A percentile compares a stretch with the other conserved stretches of the same genome.
Evolutionary conservation across 805 yeast genomes (phyloP).

Genomic region (Candida taoyuanica): DNA sequence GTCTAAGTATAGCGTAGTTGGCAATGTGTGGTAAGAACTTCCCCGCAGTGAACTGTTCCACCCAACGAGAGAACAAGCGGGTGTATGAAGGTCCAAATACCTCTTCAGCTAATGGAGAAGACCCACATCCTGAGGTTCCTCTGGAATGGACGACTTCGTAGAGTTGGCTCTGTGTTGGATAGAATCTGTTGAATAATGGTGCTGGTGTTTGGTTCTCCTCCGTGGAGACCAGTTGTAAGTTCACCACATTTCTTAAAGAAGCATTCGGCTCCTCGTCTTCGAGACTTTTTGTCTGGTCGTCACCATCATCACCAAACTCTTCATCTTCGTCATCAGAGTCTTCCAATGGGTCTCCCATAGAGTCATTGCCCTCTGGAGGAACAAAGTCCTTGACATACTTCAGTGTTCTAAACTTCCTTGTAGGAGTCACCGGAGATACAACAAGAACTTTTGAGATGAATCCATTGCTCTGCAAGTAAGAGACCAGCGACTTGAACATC

Average conservation of each 20-base stretch:
- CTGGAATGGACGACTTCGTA: constrained; percentile 40
- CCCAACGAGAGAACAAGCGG: constrained; percentile 46
- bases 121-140: constrained; percentile 51
- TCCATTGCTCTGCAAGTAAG: constrained; percentile 40
- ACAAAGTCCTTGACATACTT: constrained; percentile 39
- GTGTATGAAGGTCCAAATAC: constrained; percentile 53
- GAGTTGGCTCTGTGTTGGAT: constrained; percentile 63
- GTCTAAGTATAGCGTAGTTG: constrained; percentile 45
- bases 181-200: constrained; percentile 43
- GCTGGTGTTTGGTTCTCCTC: constrained; percentile 7
- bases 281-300: constrained; percentile 22
- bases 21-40: constrained; percentile 29
- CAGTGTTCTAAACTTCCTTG: constrained; percentile 44
- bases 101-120: constrained; percentile 45
- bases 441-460: constrained; percentile 50
- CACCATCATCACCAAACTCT: constrained; percentile 31
- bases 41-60: constrained; percentile 42
- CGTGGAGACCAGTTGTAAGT: constrained; percentile 17
- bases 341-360: constrained; percentile 22
- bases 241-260: constrained; percentile 14
- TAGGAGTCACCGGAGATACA: constrained; percentile 39
- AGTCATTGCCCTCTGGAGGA: constrained; percentile 27
- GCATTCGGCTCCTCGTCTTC: constrained; percentile 22
- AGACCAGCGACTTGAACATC: constrained; percentile 45
- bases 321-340: constrained; percentile 29